Percentiles rank a stretch among this genome's conserved stretches.
Evolutionary conservation across 169 alveolate genomes (phyloP).

Genomic region (Plasmodium vinckei): DNA sequence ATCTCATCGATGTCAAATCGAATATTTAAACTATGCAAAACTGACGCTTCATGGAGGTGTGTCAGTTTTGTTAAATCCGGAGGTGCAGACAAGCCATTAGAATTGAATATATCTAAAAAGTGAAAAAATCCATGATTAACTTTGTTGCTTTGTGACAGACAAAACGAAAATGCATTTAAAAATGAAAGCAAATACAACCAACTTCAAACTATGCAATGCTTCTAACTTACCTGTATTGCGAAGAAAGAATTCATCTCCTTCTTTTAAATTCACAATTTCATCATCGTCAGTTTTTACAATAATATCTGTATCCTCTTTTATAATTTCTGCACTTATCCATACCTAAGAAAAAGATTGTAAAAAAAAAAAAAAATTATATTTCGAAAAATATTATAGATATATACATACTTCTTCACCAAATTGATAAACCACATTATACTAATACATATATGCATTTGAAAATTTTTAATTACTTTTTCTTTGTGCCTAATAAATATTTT

Average conservation of each 20-base stretch:
- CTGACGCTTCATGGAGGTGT: constrained; percentile 93
- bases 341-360: constrained; percentile 3
- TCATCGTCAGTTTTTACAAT: constrained; percentile 70
- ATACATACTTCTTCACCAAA: background rate
- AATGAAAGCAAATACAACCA: no score
- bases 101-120: constrained; percentile 44
- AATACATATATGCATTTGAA: background rate
- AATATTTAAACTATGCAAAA: constrained; percentile 92
- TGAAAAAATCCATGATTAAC: no score
- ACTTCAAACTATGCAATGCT: no score
- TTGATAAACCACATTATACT: no score
- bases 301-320: constrained; percentile 38
- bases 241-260: constrained; percentile 48
- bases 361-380: background rate
- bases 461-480: constrained; percentile 22
- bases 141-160: no score
- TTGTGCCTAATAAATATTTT: constrained; percentile 58
- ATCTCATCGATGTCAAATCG: constrained; percentile 93
- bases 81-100: constrained; percentile 79
- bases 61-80: constrained; percentile 91
- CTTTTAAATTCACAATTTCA: constrained; percentile 45
- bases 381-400: background rate
- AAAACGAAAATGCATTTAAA: no score
- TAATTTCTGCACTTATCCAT: constrained; percentile 71
- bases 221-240: constrained; percentile 22